A percentile compares a stretch with the other conserved stretches of the same genome.
phyloP scores from a whole-genome alignment of 2,329 filamentous ascomycete species.

The Botrytis porri region DNA sequence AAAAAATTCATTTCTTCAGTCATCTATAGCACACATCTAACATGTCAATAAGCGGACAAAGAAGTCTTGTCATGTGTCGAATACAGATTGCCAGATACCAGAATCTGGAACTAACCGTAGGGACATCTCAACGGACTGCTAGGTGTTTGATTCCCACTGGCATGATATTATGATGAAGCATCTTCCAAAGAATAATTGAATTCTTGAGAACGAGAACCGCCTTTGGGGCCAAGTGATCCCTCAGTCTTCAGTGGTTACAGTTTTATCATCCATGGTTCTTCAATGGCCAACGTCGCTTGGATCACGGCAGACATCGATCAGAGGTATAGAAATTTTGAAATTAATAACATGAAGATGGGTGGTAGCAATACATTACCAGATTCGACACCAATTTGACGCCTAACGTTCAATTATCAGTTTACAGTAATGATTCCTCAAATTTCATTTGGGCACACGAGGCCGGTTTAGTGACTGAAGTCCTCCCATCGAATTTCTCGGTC shows the following conservation, averaged over 20 bases:
- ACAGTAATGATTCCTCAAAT: not conserved
- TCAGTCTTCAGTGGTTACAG: not conserved
- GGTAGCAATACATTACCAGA: not conserved
- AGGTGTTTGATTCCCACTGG: not conserved
- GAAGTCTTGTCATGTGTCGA: too few relatives aligned
- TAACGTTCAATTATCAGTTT: not conserved
- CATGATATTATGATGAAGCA: not conserved
- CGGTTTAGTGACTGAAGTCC: not conserved
- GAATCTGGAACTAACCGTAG: too few relatives aligned
- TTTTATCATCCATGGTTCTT: not conserved
- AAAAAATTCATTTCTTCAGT: too few relatives aligned
- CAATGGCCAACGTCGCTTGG: not conserved
- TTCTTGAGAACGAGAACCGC: not conserved
- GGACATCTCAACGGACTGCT: not conserved
- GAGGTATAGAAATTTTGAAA: not conserved
- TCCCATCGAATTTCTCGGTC: not conserved
- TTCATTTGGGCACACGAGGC: not conserved
- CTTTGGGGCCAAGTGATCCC: not conserved
- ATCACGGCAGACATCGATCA: not conserved
- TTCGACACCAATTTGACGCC: too few relatives aligned
- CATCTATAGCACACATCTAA: too few relatives aligned
- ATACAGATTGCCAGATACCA: too few relatives aligned
- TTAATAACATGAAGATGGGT: too few relatives aligned
- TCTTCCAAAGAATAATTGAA: too few relatives aligned
- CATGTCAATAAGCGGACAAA: too few relatives aligned